phyloP scores from a whole-genome alignment of 2,329 filamentous ascomycete genomes.

The Helotiales sp. region DNA sequence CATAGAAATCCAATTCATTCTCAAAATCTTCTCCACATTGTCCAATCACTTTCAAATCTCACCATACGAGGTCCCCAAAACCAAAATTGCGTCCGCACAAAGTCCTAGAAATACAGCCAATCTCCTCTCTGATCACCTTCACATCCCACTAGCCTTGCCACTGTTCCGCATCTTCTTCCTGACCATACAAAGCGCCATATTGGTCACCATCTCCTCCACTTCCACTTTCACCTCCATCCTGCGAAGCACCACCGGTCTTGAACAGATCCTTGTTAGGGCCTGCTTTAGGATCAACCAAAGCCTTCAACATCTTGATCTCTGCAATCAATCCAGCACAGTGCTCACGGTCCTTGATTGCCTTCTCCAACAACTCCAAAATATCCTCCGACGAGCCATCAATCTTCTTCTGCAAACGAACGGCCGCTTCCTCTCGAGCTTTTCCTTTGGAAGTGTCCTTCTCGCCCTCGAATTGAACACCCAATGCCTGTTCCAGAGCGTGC shows the following conservation, averaged over 20 bases:
- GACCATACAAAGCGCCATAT: no score
- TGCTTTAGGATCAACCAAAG: slow-evolving; percentile 19
- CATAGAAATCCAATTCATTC: background rate
- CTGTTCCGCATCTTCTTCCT: no score
- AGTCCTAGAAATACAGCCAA: no score
- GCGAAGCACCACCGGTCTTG: slow-evolving; percentile 4
- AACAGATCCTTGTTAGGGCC: slow-evolving; percentile 18
- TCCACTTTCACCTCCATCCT: background rate
- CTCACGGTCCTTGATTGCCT: slow-evolving; percentile 11
- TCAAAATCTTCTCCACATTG: background rate
- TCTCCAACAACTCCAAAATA: slow-evolving; percentile 19
- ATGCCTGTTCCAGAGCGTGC: slow-evolving; percentile 11
- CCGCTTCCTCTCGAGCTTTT: slow-evolving; percentile 9
- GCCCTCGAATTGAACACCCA: background rate
- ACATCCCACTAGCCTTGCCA: background rate
- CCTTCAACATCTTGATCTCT: slow-evolving; percentile 23
- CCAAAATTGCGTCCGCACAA: no score
- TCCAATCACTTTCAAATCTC: no score
- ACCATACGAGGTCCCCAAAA: no score
- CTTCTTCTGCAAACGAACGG: slow-evolving; percentile 21
- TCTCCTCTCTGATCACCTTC: background rate
- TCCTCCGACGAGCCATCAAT: slow-evolving; percentile 15
- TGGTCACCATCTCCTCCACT: background rate
- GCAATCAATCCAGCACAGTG: slow-evolving; percentile 23
- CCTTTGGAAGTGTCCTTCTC: slow-evolving; percentile 1